phyloP scores from a whole-genome alignment of 164 flowering plant species.

The Magnolia kwangsiensis region DNA sequence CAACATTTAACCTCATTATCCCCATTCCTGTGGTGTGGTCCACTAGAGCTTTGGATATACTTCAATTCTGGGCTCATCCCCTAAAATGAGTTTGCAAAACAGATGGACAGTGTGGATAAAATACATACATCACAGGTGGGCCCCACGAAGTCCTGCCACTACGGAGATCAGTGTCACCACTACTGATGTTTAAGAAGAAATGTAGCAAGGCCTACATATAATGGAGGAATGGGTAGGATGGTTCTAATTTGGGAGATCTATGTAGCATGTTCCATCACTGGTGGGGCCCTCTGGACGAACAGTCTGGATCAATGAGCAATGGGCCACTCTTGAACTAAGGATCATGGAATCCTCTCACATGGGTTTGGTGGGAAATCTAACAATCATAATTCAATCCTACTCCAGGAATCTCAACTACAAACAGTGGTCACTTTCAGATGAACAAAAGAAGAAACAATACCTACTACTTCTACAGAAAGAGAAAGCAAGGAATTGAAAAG shows the following conservation, averaged over 20 bases:
- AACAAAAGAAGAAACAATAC: constrained; percentile 20
- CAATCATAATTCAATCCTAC: constrained; percentile 4
- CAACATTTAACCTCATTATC: too few relatives aligned
- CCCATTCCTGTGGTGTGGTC: too few relatives aligned
- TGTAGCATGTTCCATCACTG: neutral
- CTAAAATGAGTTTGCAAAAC: too few relatives aligned
- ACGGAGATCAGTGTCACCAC: too few relatives aligned
- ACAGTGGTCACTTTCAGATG: constrained; percentile 24
- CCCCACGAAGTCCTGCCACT: too few relatives aligned
- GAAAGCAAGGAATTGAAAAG: constrained; percentile 4
- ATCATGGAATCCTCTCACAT: neutral
- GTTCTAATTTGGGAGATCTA: too few relatives aligned
- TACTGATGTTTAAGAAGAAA: neutral
- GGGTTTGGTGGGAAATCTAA: constrained; percentile 1
- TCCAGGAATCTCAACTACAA: constrained; percentile 17
- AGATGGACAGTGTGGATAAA: too few relatives aligned
- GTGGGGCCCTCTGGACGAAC: too few relatives aligned
- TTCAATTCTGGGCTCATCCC: too few relatives aligned
- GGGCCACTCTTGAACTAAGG: neutral
- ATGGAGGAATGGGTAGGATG: neutral
- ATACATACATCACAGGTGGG: too few relatives aligned
- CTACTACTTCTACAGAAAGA: constrained; percentile 25
- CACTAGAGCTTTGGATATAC: too few relatives aligned
- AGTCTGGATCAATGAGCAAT: neutral
- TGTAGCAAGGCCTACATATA: neutral